A percentile compares a stretch with the other conserved stretches of the same genome.
These are phyloP conservation scores for Thraustochytrium sp. DNA, from an alignment of 352 stramenopile genomes.

Conservation along the genomic window DNA sequence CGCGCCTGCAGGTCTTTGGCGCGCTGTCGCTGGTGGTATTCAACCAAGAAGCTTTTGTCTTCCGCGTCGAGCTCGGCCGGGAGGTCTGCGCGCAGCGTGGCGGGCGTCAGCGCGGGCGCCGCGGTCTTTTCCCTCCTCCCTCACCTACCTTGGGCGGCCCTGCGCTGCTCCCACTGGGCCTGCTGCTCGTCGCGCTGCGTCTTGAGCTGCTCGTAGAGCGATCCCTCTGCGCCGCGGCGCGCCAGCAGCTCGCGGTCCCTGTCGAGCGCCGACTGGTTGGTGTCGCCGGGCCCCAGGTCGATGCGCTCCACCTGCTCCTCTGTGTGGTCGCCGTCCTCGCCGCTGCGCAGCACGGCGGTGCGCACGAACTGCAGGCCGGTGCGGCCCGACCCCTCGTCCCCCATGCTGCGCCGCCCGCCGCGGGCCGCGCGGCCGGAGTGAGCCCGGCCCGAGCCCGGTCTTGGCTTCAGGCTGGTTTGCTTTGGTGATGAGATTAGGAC, in stretches of 20 bases:
- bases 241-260: background rate
- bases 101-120: background rate
- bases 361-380: background rate
- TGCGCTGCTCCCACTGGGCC: background rate
- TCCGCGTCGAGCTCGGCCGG: background rate
- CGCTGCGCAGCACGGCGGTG: background rate
- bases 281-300: background rate
- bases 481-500: too few species aligned
- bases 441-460: too few species aligned
- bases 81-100: background rate
- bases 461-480: too few species aligned
- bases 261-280: background rate
- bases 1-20: background rate
- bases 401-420: too few species aligned
- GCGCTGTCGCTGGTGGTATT: background rate
- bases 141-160: background rate
- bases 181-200: background rate
- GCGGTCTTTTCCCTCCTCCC: background rate
- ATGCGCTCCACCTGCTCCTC: conserved; percentile 17
- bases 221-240: background rate
- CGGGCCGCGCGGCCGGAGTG: too few species aligned
- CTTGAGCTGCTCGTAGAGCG: conserved; percentile 15
- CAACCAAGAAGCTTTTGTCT: background rate
- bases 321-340: background rate
- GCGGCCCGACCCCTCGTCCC: background rate